A percentile compares a stretch with the other conserved stretches of the same genome.
Conservation (phyloP, 2,329 filamentous ascomycete genomes). For the Hypoxylon sp. region DNA sequence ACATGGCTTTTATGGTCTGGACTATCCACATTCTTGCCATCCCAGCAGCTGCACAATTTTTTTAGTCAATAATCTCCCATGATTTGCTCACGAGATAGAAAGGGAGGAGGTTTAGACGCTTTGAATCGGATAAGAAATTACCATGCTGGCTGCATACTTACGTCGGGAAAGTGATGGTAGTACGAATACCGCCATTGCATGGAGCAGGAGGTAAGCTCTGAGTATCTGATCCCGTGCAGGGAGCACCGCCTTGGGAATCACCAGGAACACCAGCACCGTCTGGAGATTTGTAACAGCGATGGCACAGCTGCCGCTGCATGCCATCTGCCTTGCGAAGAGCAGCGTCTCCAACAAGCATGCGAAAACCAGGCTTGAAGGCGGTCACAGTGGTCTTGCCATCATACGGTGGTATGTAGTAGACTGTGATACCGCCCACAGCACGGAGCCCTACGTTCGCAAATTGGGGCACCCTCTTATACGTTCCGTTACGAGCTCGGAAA, state of each 20-base stretch:
- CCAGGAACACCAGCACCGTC: conserved; percentile 45
- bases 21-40: conserved; percentile 65
- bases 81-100: background rate
- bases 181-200: conserved; percentile 64
- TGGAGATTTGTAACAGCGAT: conserved; percentile 52
- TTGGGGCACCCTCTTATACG: conserved; percentile 51
- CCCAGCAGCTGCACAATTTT: conserved; percentile 61
- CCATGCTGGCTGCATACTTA: background rate
- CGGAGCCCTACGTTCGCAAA: conserved; percentile 51
- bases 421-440: conserved; percentile 51
- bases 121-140: background rate
- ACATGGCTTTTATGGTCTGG: conserved; percentile 66
- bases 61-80: background rate
- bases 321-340: conserved; percentile 45
- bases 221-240: conserved; percentile 58
- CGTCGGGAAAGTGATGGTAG: conserved; percentile 68
- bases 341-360: conserved; percentile 63
- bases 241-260: conserved; percentile 52
- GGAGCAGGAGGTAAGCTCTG: conserved; percentile 65
- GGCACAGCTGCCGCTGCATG: conserved; percentile 57
- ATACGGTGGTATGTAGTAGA: conserved; percentile 53
- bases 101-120: no score
- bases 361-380: conserved; percentile 62
- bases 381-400: conserved; percentile 58
- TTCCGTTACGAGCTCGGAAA: conserved; percentile 50